A percentile compares a stretch with the other conserved stretches of the same genome.
phyloP scores from a whole-genome alignment of 2,329 filamentous ascomycete species.

The Mycosphaerelloides madeirae region DNA sequence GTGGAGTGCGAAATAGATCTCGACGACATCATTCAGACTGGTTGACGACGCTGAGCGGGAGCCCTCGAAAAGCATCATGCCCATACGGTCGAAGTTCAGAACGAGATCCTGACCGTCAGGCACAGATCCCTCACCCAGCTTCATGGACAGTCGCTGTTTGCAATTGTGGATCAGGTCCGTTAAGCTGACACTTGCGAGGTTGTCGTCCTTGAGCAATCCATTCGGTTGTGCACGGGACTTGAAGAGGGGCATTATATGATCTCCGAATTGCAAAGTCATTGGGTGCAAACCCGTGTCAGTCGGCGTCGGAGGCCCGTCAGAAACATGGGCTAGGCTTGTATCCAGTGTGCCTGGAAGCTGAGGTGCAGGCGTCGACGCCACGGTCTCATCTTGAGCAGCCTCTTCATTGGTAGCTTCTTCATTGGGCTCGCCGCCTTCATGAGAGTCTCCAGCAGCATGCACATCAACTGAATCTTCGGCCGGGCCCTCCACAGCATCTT shows the following conservation, averaged over 20 bases:
- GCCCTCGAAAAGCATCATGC: conserved; percentile 54
- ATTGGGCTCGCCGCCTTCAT: conserved; percentile 1
- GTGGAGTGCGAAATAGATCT: conserved; percentile 55
- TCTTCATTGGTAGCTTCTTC: conserved; percentile 5
- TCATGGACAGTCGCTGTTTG: conserved; percentile 48
- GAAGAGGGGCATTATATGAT: conserved; percentile 55
- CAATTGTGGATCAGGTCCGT: conserved; percentile 48
- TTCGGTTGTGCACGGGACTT: conserved; percentile 51
- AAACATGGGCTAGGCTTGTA: conserved; percentile 4
- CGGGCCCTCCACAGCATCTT: not conserved
- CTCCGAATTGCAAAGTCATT: conserved; percentile 53
- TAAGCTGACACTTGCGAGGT: conserved; percentile 50
- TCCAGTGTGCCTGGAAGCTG: conserved; percentile 13
- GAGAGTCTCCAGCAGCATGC: not conserved
- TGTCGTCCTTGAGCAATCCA: conserved; percentile 54
- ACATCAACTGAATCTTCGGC: not conserved
- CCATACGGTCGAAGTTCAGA: conserved; percentile 52
- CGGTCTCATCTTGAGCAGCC: not conserved
- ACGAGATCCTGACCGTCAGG: conserved; percentile 54
- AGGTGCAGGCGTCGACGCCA: conserved; percentile 5
- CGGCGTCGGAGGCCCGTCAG: conserved; percentile 29
- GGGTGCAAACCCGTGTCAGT: conserved; percentile 40
- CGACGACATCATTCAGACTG: conserved; percentile 54
- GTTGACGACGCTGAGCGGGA: conserved; percentile 46
- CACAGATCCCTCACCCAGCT: conserved; percentile 51